These are phyloP conservation scores for Xylaria bambusicola DNA, from an alignment of 495 filamentous ascomycete genomes.

Conservation along the genomic window DNA sequence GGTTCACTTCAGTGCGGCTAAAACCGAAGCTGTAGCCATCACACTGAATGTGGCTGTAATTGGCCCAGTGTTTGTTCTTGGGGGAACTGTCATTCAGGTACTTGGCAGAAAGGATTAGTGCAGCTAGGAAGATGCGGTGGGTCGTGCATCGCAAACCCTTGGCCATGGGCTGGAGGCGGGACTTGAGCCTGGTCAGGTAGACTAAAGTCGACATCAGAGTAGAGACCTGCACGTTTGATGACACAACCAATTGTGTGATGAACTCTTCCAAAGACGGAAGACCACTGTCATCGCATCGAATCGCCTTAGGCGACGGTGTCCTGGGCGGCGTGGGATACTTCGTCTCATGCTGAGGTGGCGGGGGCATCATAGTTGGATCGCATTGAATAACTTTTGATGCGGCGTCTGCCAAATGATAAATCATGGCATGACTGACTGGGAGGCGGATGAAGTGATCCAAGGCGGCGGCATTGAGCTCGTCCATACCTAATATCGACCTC, in stretches of 20 bases:
- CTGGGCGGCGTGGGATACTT: constrained; percentile 67
- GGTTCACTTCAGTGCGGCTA: constrained; percentile 89
- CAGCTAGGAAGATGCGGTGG: constrained; percentile 94
- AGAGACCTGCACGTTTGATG: constrained; percentile 94
- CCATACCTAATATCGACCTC: constrained; percentile 36
- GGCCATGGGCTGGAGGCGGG: constrained; percentile 85
- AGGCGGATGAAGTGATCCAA: constrained; percentile 86
- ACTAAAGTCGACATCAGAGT: constrained; percentile 96
- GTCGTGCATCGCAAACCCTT: constrained; percentile 98
- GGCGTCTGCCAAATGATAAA: constrained; percentile 78
- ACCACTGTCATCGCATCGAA: constrained; percentile 40
- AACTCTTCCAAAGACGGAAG: constrained; percentile 85
- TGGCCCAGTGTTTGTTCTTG: constrained; percentile 99
- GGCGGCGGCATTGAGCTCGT: constrained; percentile 71
- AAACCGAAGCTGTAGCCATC: constrained; percentile 85
- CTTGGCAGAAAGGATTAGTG: constrained; percentile 90
- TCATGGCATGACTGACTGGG: constrained; percentile 82
- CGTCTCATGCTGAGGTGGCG: constrained; percentile 46
- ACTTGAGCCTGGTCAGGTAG: constrained; percentile 82
- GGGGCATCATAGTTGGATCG: constrained; percentile 60
- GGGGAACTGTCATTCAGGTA: constrained; percentile 97
- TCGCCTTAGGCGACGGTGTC: constrained; percentile 62
- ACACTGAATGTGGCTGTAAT: constrained; percentile 71
- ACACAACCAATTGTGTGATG: constrained; percentile 84
- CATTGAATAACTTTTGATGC: constrained; percentile 89